Percentiles rank a stretch among this genome's conserved stretches.
Evolutionary conservation across 2,329 filamentous ascomycete genomes (phyloP).

Genomic region (Clonostachys rosea): DNA sequence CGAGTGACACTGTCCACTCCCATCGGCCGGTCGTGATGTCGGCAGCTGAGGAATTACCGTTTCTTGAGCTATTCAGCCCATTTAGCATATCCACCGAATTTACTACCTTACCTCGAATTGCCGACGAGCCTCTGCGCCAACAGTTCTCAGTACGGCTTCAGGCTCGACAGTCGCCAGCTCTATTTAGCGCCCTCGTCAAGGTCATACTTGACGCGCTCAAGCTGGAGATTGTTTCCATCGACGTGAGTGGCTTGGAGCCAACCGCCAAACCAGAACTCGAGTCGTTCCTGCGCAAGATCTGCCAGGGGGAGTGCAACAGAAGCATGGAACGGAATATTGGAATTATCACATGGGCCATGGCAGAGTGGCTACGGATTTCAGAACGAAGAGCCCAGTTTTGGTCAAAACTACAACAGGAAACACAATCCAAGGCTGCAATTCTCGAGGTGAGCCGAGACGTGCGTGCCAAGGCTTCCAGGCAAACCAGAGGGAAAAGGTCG

Average conservation of each 20-base stretch:
- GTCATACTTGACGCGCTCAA: constrained; percentile 53
- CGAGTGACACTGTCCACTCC: constrained; percentile 38
- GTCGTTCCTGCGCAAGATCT: constrained; percentile 41
- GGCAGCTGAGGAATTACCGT: constrained; percentile 61
- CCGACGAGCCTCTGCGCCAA: constrained; percentile 35
- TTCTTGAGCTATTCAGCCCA: constrained; percentile 67
- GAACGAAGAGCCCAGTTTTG: constrained; percentile 59
- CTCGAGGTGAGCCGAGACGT: constrained; percentile 11
- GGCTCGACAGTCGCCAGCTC: constrained; percentile 31
- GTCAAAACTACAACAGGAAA: constrained; percentile 44
- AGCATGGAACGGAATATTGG: constrained; percentile 51
- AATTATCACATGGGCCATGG: constrained; percentile 62
- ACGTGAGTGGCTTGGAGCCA: constrained; percentile 50
- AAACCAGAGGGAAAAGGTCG: constrained; percentile 7
- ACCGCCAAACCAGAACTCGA: constrained; percentile 55
- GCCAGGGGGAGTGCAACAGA: constrained; percentile 28
- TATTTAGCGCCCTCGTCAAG: constrained; percentile 54
- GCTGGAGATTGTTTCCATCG: constrained; percentile 44
- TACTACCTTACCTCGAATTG: constrained; percentile 29
- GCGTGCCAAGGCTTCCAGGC: constrained; percentile 14
- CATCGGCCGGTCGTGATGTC: constrained; percentile 62
- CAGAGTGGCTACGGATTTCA: constrained; percentile 61
- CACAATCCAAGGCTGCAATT: constrained; percentile 27
- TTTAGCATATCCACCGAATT: constrained; percentile 56
- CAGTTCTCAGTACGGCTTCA: constrained; percentile 50